A percentile compares a stretch with the other conserved stretches of the same genome.
These are phyloP conservation scores for Pilasporangium apinafurcum DNA, from an alignment of 352 stramenopile species.

Conservation along the genomic window DNA sequence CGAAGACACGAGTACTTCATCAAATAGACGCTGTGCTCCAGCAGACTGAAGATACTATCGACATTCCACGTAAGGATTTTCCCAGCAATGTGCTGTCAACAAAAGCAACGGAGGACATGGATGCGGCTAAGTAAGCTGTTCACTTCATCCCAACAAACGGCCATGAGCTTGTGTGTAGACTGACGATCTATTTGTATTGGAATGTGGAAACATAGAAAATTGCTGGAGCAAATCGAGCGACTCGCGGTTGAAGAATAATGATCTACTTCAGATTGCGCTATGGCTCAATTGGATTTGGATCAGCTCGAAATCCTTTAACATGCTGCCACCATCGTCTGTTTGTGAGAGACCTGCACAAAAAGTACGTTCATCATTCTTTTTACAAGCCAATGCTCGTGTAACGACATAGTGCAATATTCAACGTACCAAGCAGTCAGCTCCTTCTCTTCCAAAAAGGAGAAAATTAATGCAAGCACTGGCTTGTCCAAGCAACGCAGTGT, in stretches of 20 bases:
- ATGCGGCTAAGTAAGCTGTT: constrained; percentile 27
- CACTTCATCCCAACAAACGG: too few relatives aligned
- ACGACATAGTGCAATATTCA: background rate
- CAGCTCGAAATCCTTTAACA: constrained; percentile 13
- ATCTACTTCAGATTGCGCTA: too few relatives aligned
- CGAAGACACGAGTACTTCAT: background rate
- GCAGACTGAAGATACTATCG: background rate
- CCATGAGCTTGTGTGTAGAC: too few relatives aligned
- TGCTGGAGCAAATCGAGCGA: constrained; percentile 35
- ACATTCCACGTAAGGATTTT: too few relatives aligned
- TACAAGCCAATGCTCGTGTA: background rate
- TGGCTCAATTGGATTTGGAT: too few relatives aligned
- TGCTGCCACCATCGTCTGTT: constrained; percentile 34
- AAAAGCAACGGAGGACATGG: constrained; percentile 34
- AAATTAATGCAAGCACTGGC: constrained; percentile 15
- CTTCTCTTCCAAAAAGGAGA: constrained; percentile 16
- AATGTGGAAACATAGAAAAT: constrained; percentile 9
- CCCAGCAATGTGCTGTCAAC: constrained; percentile 16
- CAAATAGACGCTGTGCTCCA: constrained; percentile 4
- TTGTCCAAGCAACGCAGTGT: constrained; percentile 43
- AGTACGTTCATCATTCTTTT: background rate
- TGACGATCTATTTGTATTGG: constrained; percentile 1
- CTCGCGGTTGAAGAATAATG: constrained; percentile 12
- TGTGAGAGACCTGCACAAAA: constrained; percentile 26
- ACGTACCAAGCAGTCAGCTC: constrained; percentile 32